A percentile compares a stretch with the other conserved stretches of the same genome.
These are phyloP conservation scores for Luffa aegyptiaca DNA, from an alignment of 306 rosid genomes.

Conservation along the genomic window DNA sequence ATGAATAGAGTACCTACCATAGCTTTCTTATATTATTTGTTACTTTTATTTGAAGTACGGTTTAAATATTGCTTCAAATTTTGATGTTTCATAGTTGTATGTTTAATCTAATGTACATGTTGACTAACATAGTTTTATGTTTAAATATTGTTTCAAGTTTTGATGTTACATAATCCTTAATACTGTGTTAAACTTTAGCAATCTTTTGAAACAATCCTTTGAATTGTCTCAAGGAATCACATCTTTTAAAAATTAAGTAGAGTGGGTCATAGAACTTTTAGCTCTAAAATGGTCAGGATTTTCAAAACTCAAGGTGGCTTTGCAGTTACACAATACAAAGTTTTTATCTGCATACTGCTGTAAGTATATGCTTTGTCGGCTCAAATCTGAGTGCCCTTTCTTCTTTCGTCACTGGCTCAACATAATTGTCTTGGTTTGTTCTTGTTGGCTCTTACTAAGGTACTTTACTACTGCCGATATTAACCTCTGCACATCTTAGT, in stretches of 20 bases:
- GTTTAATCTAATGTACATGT: too few relatives aligned
- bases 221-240: background rate
- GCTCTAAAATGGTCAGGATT: conserved; percentile 43
- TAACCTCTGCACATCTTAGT: background rate
- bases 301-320: conserved; percentile 60
- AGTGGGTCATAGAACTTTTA: background rate
- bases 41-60: too few relatives aligned
- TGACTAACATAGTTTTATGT: too few relatives aligned
- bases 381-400: conserved; percentile 52
- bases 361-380: conserved; percentile 68
- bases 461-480: background rate
- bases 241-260: background rate
- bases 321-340: conserved; percentile 79
- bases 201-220: background rate
- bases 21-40: too few relatives aligned
- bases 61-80: too few relatives aligned
- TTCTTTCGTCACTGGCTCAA: conserved; percentile 62
- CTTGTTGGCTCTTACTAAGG: conserved; percentile 79
- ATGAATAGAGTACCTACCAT: too few relatives aligned
- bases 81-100: too few relatives aligned
- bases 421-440: conserved; percentile 79
- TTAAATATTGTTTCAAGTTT: too few relatives aligned
- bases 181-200: too few relatives aligned
- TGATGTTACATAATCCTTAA: too few relatives aligned
- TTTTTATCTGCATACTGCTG: conserved; percentile 71